Evolutionary conservation across 1,139 yeast species (phyloP).

Genomic region (Hansenula lynferdii): DNA sequence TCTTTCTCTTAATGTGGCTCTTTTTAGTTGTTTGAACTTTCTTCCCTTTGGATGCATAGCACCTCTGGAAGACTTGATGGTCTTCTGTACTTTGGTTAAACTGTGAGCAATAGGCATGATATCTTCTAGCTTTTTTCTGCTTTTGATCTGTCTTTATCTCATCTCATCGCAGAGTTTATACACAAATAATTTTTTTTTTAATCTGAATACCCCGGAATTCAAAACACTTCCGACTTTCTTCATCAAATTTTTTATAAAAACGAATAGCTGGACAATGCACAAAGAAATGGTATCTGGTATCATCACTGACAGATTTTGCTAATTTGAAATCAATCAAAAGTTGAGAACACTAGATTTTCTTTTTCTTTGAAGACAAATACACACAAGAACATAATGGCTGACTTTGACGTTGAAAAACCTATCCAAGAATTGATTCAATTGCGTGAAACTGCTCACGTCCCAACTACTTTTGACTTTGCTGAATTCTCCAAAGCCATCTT

Average conservation of each 20-base stretch:
- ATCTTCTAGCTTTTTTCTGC: neutral
- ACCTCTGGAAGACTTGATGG: conserved; percentile 51
- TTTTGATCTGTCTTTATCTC: neutral
- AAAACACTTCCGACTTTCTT: too few species aligned
- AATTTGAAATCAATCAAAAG: too few species aligned
- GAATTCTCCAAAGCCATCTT: conserved; percentile 65
- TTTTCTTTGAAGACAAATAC: too few species aligned
- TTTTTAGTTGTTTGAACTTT: conserved; percentile 74
- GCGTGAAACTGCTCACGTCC: conserved; percentile 51
- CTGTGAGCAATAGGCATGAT: conserved; percentile 78
- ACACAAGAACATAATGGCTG: conserved; percentile 34
- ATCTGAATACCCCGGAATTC: too few species aligned
- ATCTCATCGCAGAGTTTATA: neutral
- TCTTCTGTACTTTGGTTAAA: conserved; percentile 66
- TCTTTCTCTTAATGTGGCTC: conserved; percentile 81
- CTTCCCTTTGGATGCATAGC: conserved; percentile 83
- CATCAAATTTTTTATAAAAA: too few species aligned
- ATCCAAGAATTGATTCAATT: conserved; percentile 53
- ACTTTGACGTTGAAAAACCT: conserved; percentile 70
- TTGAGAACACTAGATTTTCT: neutral
- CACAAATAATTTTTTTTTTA: neutral
- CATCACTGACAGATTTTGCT: too few species aligned
- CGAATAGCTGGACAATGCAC: too few species aligned
- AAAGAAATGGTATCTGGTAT: too few species aligned
- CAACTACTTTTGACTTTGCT: conserved; percentile 57